Conservation (phyloP, 352 stramenopile genomes). For the Thalassiosira livingstoniorum region DNA sequence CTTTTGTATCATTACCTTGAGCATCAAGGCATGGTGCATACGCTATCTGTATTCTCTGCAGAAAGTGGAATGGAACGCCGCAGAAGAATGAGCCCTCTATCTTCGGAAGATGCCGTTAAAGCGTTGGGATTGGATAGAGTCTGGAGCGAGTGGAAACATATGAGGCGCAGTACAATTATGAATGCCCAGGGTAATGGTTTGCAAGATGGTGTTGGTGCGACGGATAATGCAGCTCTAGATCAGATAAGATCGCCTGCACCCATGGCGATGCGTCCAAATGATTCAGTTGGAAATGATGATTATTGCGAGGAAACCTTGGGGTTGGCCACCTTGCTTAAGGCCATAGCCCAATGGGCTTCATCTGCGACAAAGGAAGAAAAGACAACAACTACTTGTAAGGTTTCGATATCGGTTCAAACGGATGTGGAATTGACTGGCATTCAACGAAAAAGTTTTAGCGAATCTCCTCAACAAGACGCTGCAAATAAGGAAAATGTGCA, state of each 20-base stretch:
- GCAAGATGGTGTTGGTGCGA: too few species aligned
- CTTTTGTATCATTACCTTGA: slow-evolving; percentile 49
- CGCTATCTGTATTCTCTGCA: slow-evolving; percentile 50
- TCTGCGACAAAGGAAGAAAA: slow-evolving; percentile 4
- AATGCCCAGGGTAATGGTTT: too few species aligned
- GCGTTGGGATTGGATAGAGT: slow-evolving; percentile 39
- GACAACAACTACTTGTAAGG: background rate
- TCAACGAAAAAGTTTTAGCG: too few species aligned
- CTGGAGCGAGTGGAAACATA: slow-evolving; percentile 28
- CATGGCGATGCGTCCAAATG: too few species aligned
- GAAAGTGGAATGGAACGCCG: slow-evolving; percentile 44
- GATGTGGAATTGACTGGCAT: background rate
- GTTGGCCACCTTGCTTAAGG: slow-evolving; percentile 19
- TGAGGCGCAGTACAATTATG: too few species aligned
- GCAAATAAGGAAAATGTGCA: slow-evolving; percentile 12
- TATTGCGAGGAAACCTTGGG: too few species aligned
- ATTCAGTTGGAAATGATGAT: too few species aligned
- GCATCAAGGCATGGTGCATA: slow-evolving; percentile 33
- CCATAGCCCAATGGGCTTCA: slow-evolving; percentile 13
- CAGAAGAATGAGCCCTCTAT: background rate
- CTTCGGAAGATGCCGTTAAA: slow-evolving; percentile 39
- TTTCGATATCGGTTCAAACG: slow-evolving; percentile 36
- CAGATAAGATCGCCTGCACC: too few species aligned
- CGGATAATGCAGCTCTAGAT: too few species aligned
- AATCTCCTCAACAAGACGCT: too few species aligned